Base-by-base conservation (phyloP, 2,329 filamentous ascomycete genomes). In the Ascochyta viciae-villosae region DNA sequence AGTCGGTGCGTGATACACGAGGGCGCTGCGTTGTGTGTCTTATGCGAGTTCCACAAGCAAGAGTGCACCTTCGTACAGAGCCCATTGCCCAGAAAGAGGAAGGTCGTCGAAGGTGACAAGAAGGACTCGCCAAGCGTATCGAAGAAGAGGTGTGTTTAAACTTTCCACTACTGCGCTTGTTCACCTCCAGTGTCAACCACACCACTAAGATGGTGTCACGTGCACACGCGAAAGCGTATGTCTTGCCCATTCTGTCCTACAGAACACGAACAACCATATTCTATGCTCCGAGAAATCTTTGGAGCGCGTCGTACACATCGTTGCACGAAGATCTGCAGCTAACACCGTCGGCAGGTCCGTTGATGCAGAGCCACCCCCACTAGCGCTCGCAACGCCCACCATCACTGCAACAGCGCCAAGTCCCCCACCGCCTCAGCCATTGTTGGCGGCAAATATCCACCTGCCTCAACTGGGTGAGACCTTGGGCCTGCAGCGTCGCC, bases 1-100 rank as follows among this genome's bases (percentile, higher is more conserved):
- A 86, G 86, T 68, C 88, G 88, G 77, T 95, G 91, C 78, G 87
- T 92, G 60, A 85, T 90, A 72, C 88, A 92, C 71, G 90, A 94
- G 73, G 89, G 89, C 62, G 86, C 90, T 66, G 82, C 82, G 35
- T 81, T 83, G 63, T 95, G 91, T 76, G 84, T 91, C 60, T 82
- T 91, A 61, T 96, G 91, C 77, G 88, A 91, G 72, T 87, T 88
- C 73, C 88, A 89, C 76, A 89, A 88, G 68, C 85, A 90, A 71
- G 88, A 91, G 65, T 95, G 91, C 77, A 93, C 91, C 39, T 87
- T 93, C 73, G 82, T 88, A 46, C 87, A 89, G 63, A 91, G 89
- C 74, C 90, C 90, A 23, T 87, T 88, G 70, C 87, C 89, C 54
- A 85, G 91, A 66, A 95, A 95, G 81, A 85, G 91, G 73, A 94